Percentiles rank a stretch among this genome's conserved stretches.
These are phyloP conservation scores for Cryphonectria parasitica DNA, from an alignment of 2,329 filamentous ascomycete species.

Conservation along the genomic window DNA sequence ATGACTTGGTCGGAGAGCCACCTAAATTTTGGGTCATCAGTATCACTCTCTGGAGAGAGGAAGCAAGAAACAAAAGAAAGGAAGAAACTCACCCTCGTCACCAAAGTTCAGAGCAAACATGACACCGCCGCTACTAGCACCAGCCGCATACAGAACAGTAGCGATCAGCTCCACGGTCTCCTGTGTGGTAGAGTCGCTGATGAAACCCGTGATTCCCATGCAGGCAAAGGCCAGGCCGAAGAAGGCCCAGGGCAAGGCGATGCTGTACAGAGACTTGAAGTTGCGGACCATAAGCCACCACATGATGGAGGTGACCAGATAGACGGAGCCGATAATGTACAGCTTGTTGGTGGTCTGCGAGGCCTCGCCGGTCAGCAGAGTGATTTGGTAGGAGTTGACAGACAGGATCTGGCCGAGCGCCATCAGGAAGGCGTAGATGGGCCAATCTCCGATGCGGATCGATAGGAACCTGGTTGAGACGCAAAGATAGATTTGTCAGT, in stretches of 20 bases:
- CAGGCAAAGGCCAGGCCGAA: conserved; percentile 67
- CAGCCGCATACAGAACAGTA: conserved; percentile 63
- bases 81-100: conserved; percentile 55
- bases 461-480: conserved; percentile 42
- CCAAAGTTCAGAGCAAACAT: conserved; percentile 72
- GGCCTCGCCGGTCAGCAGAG: conserved; percentile 64
- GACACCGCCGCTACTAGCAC: conserved; percentile 65
- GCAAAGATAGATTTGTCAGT: background rate
- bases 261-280: conserved; percentile 58
- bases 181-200: conserved; percentile 41
- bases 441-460: conserved; percentile 64
- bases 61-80: conserved; percentile 51
- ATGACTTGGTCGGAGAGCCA: conserved; percentile 64
- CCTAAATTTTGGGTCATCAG: conserved; percentile 38
- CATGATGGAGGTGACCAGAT: conserved; percentile 58
- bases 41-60: background rate
- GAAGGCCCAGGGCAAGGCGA: conserved; percentile 64
- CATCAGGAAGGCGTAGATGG: conserved; percentile 64
- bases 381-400: conserved; percentile 70
- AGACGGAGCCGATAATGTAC: conserved; percentile 64
- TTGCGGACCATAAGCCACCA: conserved; percentile 68
- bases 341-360: conserved; percentile 62
- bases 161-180: conserved; percentile 61
- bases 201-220: conserved; percentile 63
- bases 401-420: conserved; percentile 67